phyloP scores from a whole-genome alignment of 768 basidiomycete genomes.

The Rhodotorula babjevae region DNA sequence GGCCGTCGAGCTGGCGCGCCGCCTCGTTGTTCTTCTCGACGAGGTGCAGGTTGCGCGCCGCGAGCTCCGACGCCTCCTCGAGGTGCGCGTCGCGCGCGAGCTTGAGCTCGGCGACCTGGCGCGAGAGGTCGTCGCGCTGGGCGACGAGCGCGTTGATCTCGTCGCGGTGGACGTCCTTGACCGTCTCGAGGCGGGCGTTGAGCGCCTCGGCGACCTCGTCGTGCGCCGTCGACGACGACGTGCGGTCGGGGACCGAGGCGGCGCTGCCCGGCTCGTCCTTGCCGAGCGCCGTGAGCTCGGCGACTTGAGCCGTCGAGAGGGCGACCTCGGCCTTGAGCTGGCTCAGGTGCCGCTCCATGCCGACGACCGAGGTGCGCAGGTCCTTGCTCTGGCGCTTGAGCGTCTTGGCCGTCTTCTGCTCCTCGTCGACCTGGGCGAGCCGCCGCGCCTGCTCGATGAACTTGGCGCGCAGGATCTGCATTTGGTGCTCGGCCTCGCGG shows the following conservation, averaged over 20 bases:
- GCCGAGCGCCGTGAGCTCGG: slow-evolving; percentile 72
- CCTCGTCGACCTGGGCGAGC: slow-evolving; percentile 77
- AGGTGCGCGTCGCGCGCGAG: slow-evolving; percentile 78
- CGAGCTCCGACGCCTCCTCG: slow-evolving; percentile 85
- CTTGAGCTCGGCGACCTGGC: slow-evolving; percentile 81
- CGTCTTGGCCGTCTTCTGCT: slow-evolving; percentile 63
- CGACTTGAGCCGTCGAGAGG: slow-evolving; percentile 84
- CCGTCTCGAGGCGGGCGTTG: slow-evolving; percentile 74
- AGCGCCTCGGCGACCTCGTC: slow-evolving; percentile 59
- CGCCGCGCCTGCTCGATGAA: slow-evolving; percentile 84
- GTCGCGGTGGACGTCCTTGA: slow-evolving; percentile 79
- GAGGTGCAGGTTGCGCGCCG: slow-evolving; percentile 86
- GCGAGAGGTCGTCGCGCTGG: slow-evolving; percentile 68
- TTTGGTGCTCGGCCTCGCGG: slow-evolving; percentile 86
- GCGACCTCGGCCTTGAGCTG: slow-evolving; percentile 84
- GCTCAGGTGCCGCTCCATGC: slow-evolving; percentile 77
- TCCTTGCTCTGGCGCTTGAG: slow-evolving; percentile 75
- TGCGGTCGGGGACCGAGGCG: slow-evolving; percentile 20
- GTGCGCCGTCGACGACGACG: slow-evolving; percentile 4
- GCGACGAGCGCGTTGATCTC: slow-evolving; percentile 79
- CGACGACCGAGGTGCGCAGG: slow-evolving; percentile 66
- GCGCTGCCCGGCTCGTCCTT: slow-evolving; percentile 53
- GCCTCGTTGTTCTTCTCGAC: slow-evolving; percentile 81
- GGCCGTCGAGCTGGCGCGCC: slow-evolving; percentile 65
- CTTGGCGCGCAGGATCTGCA: slow-evolving; percentile 73